Conservation (phyloP, 2,329 filamentous ascomycete genomes). For the Elsinoe fawcettii region DNA sequence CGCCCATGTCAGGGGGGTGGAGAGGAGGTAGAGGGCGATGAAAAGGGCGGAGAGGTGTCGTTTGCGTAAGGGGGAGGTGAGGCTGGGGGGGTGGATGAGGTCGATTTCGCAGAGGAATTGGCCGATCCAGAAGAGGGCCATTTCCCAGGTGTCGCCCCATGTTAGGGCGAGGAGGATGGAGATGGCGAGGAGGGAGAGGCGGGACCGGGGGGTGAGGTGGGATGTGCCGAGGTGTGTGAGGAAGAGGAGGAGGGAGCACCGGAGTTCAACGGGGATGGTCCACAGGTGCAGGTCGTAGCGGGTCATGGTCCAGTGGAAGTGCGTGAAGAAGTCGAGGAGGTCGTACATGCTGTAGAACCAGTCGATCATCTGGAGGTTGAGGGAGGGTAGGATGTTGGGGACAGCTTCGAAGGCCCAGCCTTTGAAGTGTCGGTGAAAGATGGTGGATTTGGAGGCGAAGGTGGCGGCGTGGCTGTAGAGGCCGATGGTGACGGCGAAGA, state of each 20-base stretch:
- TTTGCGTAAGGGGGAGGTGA: not conserved
- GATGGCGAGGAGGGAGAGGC: conserved; percentile 37
- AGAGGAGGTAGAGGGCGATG: conserved; percentile 47
- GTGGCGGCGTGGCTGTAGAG: conserved; percentile 4
- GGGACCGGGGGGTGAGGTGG: conserved; percentile 17
- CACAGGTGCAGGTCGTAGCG: conserved; percentile 53
- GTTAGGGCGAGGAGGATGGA: conserved; percentile 40
- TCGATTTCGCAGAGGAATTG: conserved; percentile 51
- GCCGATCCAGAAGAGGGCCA: conserved; percentile 49
- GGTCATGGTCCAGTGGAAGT: conserved; percentile 21
- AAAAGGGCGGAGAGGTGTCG: conserved; percentile 40
- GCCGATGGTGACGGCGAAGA: conserved; percentile 8
- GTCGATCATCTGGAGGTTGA: conserved; percentile 21
- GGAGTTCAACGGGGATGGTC: conserved; percentile 57
- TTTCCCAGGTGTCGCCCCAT: conserved; percentile 46
- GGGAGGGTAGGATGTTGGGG: conserved; percentile 14
- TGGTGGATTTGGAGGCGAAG: conserved; percentile 7
- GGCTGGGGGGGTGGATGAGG: conserved; percentile 29
- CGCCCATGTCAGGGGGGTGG: conserved; percentile 37
- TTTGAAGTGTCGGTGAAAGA: conserved; percentile 15
- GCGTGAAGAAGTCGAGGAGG: conserved; percentile 21
- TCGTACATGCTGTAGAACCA: conserved; percentile 35
- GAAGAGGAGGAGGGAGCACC: conserved; percentile 52
- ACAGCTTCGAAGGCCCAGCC: conserved; percentile 20
- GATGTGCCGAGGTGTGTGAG: conserved; percentile 41